Conservation (phyloP, 2,329 filamentous ascomycete genomes). For the Dothidotthia symphoricarpi region DNA sequence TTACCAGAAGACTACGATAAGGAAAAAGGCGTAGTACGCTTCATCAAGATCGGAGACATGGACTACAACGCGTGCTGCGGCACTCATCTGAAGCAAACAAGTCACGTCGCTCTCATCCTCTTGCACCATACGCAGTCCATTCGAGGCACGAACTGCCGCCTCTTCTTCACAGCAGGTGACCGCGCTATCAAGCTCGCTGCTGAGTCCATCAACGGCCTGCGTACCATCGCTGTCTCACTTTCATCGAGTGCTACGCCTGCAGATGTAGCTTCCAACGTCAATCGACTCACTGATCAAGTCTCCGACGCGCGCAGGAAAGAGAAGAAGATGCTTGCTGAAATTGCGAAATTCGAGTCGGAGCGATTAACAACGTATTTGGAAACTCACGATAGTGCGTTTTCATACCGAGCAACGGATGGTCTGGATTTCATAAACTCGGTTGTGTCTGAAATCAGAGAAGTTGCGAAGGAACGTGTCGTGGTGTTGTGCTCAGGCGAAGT, state of each 20-base stretch:
- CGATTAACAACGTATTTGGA: constrained; percentile 21
- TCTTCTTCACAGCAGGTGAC: constrained; percentile 34
- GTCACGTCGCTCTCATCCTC: constrained; percentile 31
- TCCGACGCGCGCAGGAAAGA: constrained; percentile 26
- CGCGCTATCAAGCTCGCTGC: constrained; percentile 31
- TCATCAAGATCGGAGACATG: constrained; percentile 35
- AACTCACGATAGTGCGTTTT: constrained; percentile 16
- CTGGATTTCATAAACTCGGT: constrained; percentile 34
- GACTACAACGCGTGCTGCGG: constrained; percentile 39
- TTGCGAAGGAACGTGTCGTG: constrained; percentile 22
- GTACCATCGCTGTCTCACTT: constrained; percentile 27
- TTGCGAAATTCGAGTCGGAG: constrained; percentile 28
- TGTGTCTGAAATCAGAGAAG: constrained; percentile 27
- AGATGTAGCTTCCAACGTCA: constrained; percentile 26
- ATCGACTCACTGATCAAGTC: constrained; percentile 23
- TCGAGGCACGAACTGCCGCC: constrained; percentile 31
- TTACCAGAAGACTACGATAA: constrained; percentile 33
- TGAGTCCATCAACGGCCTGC: constrained; percentile 26
- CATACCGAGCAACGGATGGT: constrained; percentile 29
- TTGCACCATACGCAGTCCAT: constrained; percentile 34
- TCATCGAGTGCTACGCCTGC: constrained; percentile 21
- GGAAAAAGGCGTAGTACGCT: constrained; percentile 34
- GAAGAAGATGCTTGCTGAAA: constrained; percentile 31
- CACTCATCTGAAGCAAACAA: constrained; percentile 35
- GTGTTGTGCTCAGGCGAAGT: constrained; percentile 30